phyloP scores from a whole-genome alignment of 78 protist genomes.

The Dictyostelium firmibasis region DNA sequence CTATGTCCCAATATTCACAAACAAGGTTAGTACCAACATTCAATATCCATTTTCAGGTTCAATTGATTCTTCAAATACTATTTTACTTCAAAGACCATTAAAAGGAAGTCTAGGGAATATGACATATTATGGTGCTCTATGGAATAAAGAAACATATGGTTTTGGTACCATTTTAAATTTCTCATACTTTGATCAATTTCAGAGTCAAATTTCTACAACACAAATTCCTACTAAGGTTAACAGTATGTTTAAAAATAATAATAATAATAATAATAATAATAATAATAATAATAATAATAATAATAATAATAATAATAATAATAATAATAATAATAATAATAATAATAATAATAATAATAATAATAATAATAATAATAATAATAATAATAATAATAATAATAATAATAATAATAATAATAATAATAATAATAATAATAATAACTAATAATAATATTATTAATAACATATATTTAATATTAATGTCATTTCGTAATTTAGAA shows the following conservation, averaged over 20 bases:
- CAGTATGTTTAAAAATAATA: not conserved
- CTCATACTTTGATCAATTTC: not conserved
- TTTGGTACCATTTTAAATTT: not conserved
- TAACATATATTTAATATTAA: too few relatives aligned
- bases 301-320: not conserved
- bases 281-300: not conserved
- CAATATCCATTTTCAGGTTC: not conserved
- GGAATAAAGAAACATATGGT: not conserved
- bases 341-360: too few relatives aligned
- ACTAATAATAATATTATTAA: too few relatives aligned
- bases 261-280: too few relatives aligned
- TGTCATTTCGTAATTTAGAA: too few relatives aligned
- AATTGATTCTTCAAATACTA: not conserved
- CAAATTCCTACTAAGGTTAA: not conserved
- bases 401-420: not conserved
- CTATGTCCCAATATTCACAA: not conserved
- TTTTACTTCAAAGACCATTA: not conserved
- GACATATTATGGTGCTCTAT: not conserved
- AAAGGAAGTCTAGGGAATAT: not conserved
- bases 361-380: too few relatives aligned
- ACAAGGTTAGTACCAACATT: not conserved
- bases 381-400: too few relatives aligned
- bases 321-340: not conserved
- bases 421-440: too few relatives aligned
- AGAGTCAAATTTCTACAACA: not conserved